Evolutionary conservation across 768 basidiomycete genomes (phyloP).

Genomic region (Leccinum incarnatum): DNA sequence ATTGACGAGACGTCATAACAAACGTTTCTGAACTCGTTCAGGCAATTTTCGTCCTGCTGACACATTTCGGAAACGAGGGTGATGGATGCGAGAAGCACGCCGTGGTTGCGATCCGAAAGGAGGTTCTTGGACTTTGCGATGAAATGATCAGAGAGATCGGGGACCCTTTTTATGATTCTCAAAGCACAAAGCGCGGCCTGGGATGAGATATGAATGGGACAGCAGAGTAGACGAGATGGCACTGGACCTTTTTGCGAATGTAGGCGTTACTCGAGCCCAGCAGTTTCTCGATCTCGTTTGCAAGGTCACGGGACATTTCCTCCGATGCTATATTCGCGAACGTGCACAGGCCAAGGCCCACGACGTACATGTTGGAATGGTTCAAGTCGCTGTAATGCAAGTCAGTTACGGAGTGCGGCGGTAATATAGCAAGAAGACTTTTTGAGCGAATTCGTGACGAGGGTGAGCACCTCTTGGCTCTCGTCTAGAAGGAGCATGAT

Average conservation of each 20-base stretch:
- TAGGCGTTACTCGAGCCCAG: slow-evolving; percentile 97
- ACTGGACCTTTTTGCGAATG: slow-evolving; percentile 90
- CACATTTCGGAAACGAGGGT: slow-evolving; percentile 97
- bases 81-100: slow-evolving; percentile 90
- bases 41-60: slow-evolving; percentile 63
- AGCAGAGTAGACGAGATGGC: background rate
- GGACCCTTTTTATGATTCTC: slow-evolving; percentile 92
- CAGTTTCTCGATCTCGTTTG: slow-evolving; percentile 96
- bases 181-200: slow-evolving; percentile 95
- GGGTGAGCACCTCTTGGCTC: slow-evolving; percentile 94
- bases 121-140: slow-evolving; percentile 83
- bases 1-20: slow-evolving; percentile 22
- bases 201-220: background rate
- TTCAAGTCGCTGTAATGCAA: slow-evolving; percentile 83
- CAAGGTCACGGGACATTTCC: slow-evolving; percentile 98
- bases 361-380: slow-evolving; percentile 98
- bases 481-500: slow-evolving; percentile 98
- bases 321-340: slow-evolving; percentile 99
- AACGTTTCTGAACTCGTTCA: slow-evolving; percentile 90
- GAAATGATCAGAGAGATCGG: slow-evolving; percentile 94
- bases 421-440: slow-evolving; percentile 53
- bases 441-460: slow-evolving; percentile 97
- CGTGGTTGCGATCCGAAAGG: slow-evolving; percentile 94
- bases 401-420: slow-evolving; percentile 8
- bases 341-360: slow-evolving; percentile 94